These are phyloP conservation scores for Pseudofabraea citricarpa DNA, from an alignment of 2,329 filamentous ascomycete genomes.

Conservation along the genomic window DNA sequence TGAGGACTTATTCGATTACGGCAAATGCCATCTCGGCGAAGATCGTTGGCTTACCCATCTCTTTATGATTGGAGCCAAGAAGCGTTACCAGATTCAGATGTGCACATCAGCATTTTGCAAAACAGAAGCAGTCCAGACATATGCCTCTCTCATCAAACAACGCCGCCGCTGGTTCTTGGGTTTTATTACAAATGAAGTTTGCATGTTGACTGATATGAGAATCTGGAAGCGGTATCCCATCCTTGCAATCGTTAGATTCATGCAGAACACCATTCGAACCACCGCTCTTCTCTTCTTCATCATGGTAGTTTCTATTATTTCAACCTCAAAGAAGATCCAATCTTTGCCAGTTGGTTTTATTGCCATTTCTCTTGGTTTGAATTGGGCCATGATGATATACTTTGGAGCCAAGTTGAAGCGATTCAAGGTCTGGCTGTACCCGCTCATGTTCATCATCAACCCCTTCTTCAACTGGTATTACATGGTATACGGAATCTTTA, in stretches of 20 bases:
- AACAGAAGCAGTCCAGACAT: conserved; percentile 91
- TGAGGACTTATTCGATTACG: conserved; percentile 93
- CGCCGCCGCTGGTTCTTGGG: conserved; percentile 93
- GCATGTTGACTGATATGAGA: conserved; percentile 92
- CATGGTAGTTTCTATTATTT: conserved; percentile 80
- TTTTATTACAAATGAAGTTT: conserved; percentile 96
- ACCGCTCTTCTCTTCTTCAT: conserved; percentile 93
- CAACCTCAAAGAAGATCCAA: conserved; percentile 71
- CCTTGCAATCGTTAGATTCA: conserved; percentile 79
- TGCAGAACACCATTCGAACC: conserved; percentile 94
- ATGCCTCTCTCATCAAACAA: conserved; percentile 83
- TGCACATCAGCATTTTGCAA: conserved; percentile 98
- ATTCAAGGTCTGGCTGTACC: conserved; percentile 93
- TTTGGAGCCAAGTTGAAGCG: conserved; percentile 82
- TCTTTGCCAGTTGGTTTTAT: conserved; percentile 92
- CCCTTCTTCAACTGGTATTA: conserved; percentile 98
- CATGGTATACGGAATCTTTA: conserved; percentile 94
- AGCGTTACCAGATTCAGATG: conserved; percentile 94
- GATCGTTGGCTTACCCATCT: conserved; percentile 96
- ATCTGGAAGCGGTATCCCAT: conserved; percentile 90
- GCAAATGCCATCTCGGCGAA: conserved; percentile 91
- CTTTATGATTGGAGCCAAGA: conserved; percentile 96
- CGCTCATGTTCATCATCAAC: conserved; percentile 90
- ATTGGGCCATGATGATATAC: conserved; percentile 95
- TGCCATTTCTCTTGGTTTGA: conserved; percentile 83